A percentile compares a stretch with the other conserved stretches of the same genome.
These are phyloP conservation scores for Pisolithus albus DNA, from an alignment of 768 basidiomycete genomes.

Conservation along the genomic window DNA sequence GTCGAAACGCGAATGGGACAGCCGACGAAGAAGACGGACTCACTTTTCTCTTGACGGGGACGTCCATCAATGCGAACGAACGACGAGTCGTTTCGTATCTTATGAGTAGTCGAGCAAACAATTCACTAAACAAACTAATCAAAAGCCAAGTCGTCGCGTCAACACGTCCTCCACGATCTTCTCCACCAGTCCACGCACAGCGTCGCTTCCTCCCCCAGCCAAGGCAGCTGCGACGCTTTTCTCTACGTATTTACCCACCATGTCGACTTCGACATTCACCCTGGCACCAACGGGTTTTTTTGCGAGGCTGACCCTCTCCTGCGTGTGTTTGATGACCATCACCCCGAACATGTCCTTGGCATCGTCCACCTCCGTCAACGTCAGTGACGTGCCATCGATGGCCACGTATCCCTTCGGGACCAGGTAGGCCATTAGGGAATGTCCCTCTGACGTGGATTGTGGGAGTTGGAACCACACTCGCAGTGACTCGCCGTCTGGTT, in stretches of 20 bases:
- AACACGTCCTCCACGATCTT: conserved; percentile 52
- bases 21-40: conserved; percentile 5
- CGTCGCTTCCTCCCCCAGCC: conserved; percentile 44
- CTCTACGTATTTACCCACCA: conserved; percentile 87
- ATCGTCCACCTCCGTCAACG: conserved; percentile 75
- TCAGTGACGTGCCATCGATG: conserved; percentile 91
- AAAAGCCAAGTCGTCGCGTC: conserved; percentile 30
- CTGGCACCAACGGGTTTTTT: conserved; percentile 68
- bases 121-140: not conserved
- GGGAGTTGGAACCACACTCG: conserved; percentile 76
- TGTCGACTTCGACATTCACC: conserved; percentile 95
- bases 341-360: conserved; percentile 61
- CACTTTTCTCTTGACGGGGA: conserved; percentile 44
- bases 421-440: conserved; percentile 71
- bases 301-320: conserved; percentile 76
- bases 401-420: conserved; percentile 93
- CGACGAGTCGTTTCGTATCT: not conserved
- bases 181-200: conserved; percentile 45
- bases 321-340: conserved; percentile 95
- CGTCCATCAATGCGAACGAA: conserved; percentile 28
- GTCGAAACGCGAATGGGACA: conserved; percentile 8
- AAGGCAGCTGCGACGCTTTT: conserved; percentile 73
- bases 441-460: conserved; percentile 47
- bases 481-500: conserved; percentile 81
- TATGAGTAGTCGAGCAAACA: too few relatives aligned